phyloP scores from a whole-genome alignment of 352 stramenopile genomes.

The Phytopythium delawarense region DNA sequence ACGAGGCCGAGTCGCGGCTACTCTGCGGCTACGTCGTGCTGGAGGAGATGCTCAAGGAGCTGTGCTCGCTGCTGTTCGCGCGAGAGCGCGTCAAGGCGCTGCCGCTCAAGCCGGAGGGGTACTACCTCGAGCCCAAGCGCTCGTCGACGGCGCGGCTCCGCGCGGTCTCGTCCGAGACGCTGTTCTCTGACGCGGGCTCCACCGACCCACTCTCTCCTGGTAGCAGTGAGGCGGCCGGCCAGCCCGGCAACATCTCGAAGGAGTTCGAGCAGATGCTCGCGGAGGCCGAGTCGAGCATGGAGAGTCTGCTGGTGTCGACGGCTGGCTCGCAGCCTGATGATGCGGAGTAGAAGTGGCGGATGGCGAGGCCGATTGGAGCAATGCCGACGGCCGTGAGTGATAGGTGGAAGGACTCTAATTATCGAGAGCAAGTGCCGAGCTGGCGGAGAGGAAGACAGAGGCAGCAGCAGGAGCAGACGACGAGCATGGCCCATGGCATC shows the following conservation, averaged over 20 bases:
- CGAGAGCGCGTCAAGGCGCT: constrained; percentile 67
- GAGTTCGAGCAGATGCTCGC: constrained; percentile 69
- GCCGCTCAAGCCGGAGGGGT: constrained; percentile 76
- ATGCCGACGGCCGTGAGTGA: background rate
- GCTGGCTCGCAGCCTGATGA: background rate
- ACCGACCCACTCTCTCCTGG: constrained; percentile 5
- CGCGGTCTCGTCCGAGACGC: constrained; percentile 30
- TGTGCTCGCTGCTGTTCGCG: constrained; percentile 77
- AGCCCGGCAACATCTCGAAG: constrained; percentile 43
- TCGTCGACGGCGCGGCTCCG: constrained; percentile 19
- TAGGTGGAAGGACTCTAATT: background rate
- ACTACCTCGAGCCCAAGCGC: constrained; percentile 76
- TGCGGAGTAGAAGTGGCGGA: constrained; percentile 5
- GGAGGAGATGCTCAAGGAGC: constrained; percentile 83
- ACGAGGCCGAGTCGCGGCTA: constrained; percentile 60
- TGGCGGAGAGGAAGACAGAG: background rate
- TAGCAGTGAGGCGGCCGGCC: constrained; percentile 9
- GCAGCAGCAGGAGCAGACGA: background rate
- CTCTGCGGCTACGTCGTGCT: constrained; percentile 76
- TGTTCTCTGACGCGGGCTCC: constrained; percentile 42
- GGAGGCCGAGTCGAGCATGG: constrained; percentile 72
- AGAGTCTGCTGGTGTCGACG: constrained; percentile 30
- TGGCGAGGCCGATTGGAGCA: background rate
- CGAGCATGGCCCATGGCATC: background rate
- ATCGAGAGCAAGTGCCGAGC: background rate